Conservation (phyloP, 2,329 filamentous ascomycete genomes). For the Claviceps sp. region DNA sequence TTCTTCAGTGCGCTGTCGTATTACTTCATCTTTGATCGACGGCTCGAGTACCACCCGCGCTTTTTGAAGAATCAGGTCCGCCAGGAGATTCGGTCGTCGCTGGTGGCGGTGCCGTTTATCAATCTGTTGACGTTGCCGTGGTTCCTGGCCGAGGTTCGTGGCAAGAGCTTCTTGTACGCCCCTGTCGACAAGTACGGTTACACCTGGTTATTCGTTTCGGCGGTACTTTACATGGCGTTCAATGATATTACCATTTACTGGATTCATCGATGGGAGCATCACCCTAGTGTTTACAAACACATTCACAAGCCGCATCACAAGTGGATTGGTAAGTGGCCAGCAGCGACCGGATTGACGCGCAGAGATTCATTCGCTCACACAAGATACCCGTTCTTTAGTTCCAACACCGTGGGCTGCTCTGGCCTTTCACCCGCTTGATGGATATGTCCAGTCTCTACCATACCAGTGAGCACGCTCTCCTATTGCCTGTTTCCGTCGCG, state of each 20-base stretch:
- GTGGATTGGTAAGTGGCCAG: conserved; percentile 52
- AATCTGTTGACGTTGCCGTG: conserved; percentile 30
- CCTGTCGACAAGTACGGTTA: conserved; percentile 25
- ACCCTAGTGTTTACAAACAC: conserved; percentile 63
- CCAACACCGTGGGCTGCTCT: conserved; percentile 85
- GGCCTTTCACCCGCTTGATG: conserved; percentile 90
- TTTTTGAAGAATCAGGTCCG: conserved; percentile 34
- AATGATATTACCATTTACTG: conserved; percentile 56
- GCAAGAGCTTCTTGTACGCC: conserved; percentile 28
- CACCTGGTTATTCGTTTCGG: conserved; percentile 25
- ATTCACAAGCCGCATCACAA: conserved; percentile 98
- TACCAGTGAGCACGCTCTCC: conserved; percentile 45
- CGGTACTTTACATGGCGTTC: conserved; percentile 21
- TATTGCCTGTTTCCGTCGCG: too few species aligned
- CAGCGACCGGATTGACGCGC: too few species aligned
- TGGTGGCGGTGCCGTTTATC: conserved; percentile 29
- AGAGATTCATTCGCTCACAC: too few species aligned
- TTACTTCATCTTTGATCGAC: conserved; percentile 45
- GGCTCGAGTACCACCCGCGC: conserved; percentile 31
- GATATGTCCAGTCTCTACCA: conserved; percentile 74
- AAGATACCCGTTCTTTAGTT: conserved; percentile 34
- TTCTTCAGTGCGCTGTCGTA: conserved; percentile 58
- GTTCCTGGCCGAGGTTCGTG: conserved; percentile 34
- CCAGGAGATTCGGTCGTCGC: conserved; percentile 29
- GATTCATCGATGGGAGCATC: conserved; percentile 78